These are phyloP conservation scores for Earliella scabrosa DNA, from an alignment of 1,284 basidiomycete species.

Conservation along the genomic window DNA sequence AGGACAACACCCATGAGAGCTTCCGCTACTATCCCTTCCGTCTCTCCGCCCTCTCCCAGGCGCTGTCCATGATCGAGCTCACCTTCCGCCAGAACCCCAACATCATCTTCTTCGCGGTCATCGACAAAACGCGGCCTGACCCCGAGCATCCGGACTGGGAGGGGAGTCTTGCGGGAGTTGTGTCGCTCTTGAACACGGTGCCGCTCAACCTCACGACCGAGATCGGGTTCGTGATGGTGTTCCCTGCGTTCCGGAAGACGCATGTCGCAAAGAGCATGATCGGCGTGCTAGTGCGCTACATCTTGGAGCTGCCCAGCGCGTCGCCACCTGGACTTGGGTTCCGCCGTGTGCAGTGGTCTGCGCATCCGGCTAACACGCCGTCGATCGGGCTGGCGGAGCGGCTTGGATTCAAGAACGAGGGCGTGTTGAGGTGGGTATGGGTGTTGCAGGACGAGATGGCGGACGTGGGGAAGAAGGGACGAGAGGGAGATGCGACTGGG, in stretches of 20 bases:
- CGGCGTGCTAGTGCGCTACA: conserved; percentile 60
- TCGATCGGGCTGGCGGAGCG: conserved; percentile 58
- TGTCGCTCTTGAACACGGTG: conserved; percentile 32
- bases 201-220: conserved; percentile 47
- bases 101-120: conserved; percentile 30
- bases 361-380: conserved; percentile 51
- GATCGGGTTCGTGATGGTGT: conserved; percentile 53
- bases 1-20: conserved; percentile 12
- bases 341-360: conserved; percentile 65
- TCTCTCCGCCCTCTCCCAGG: conserved; percentile 13
- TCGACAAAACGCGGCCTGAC: conserved; percentile 32
- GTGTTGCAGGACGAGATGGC: conserved; percentile 38
- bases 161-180: conserved; percentile 30
- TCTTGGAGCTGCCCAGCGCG: conserved; percentile 50
- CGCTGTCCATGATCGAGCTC: conserved; percentile 17
- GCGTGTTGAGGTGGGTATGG: conserved; percentile 54
- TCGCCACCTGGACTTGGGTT: conserved; percentile 53
- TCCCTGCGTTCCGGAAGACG: conserved; percentile 65
- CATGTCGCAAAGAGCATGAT: conserved; percentile 67
- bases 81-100: conserved; percentile 11
- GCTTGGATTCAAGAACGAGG: conserved; percentile 67
- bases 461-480: conserved; percentile 15
- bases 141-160: conserved; percentile 9
- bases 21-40: conserved; percentile 24
- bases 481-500: conserved; percentile 43